phyloP scores from a whole-genome alignment of 1,139 yeast species.

The Kurtzmaniella quercitrusa region DNA sequence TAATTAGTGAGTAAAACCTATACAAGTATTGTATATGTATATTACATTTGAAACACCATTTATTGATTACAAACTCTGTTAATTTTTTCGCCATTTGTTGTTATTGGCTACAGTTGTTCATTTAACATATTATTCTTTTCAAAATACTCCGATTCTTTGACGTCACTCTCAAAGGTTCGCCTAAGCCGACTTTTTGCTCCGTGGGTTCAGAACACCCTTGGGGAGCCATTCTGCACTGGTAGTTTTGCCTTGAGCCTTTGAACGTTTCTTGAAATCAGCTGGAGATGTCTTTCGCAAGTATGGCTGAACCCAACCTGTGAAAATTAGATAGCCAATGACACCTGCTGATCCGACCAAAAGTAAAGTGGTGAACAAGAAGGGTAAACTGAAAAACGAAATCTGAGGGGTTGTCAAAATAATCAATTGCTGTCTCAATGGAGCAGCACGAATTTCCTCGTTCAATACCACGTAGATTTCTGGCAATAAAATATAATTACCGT shows the following conservation, averaged over 20 bases:
- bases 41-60: too few relatives aligned
- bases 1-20: too few relatives aligned
- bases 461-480: slow-evolving; percentile 58
- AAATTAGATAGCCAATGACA: slow-evolving; percentile 46
- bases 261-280: slow-evolving; percentile 11
- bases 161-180: too few relatives aligned
- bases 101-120: background rate
- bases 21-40: too few relatives aligned
- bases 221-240: slow-evolving; percentile 26
- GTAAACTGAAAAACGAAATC: slow-evolving; percentile 69
- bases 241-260: slow-evolving; percentile 21
- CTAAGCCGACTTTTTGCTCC: slow-evolving; percentile 26
- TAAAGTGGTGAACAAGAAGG: slow-evolving; percentile 59
- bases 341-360: slow-evolving; percentile 49
- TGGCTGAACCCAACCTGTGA: slow-evolving; percentile 41
- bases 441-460: slow-evolving; percentile 50
- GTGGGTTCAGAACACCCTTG: slow-evolving; percentile 25
- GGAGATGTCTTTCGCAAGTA: slow-evolving; percentile 41
- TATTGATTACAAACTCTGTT: too few relatives aligned
- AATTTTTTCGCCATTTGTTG: too few relatives aligned
- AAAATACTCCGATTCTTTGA: too few relatives aligned
- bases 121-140: too few relatives aligned
- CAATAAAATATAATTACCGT: slow-evolving; percentile 55
- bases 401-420: slow-evolving; percentile 61
- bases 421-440: slow-evolving; percentile 57